These are phyloP conservation scores for Daldinia decipiens DNA, from an alignment of 495 filamentous ascomycete genomes.

Conservation along the genomic window DNA sequence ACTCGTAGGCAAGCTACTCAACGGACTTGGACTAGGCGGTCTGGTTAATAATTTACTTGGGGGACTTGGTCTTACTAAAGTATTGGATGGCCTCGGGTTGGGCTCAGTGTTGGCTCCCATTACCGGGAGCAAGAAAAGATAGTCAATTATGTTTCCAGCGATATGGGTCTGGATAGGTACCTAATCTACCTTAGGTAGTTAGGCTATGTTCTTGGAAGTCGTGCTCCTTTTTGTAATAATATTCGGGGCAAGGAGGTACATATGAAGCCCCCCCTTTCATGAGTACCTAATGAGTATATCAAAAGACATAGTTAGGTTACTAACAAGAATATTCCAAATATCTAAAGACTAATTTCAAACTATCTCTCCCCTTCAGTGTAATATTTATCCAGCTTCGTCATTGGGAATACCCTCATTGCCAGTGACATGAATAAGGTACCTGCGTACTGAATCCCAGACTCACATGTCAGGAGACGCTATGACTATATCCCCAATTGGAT, in stretches of 20 bases:
- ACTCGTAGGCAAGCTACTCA: constrained; percentile 77
- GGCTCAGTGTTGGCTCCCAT: constrained; percentile 67
- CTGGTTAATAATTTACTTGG: constrained; percentile 82
- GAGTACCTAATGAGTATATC: neutral
- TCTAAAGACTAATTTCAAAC: neutral
- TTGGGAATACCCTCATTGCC: constrained; percentile 16
- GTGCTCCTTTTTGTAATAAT: neutral
- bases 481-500: neutral
- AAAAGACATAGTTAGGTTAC: too few species aligned
- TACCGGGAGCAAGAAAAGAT: constrained; percentile 57
- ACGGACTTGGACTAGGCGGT: constrained; percentile 85
- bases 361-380: neutral
- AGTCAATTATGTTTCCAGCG: constrained; percentile 15
- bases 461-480: neutral
- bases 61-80: constrained; percentile 79
- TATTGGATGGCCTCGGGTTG: constrained; percentile 79
- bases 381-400: neutral
- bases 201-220: neutral
- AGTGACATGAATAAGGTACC: neutral
- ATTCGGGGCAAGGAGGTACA: neutral
- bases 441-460: neutral
- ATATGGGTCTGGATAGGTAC: neutral
- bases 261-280: neutral
- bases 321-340: neutral
- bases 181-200: neutral